A percentile compares a stretch with the other conserved stretches of the same genome.
phyloP scores from a whole-genome alignment of 495 filamentous ascomycete genomes.

The Penicillium cataractarum region DNA sequence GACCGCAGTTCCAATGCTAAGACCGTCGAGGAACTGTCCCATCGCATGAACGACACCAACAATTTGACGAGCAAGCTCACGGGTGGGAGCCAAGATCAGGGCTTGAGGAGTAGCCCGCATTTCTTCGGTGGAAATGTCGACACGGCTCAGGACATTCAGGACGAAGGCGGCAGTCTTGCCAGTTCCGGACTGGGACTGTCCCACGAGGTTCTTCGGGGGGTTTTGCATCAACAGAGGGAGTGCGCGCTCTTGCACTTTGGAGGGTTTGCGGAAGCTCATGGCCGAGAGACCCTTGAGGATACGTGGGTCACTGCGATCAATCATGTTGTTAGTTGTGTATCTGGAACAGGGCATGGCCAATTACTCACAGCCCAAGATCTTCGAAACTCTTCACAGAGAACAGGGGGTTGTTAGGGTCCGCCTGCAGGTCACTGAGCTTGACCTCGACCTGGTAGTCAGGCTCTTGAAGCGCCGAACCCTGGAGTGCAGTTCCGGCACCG shows the following conservation, averaged over 20 bases:
- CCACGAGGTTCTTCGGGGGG: constrained; percentile 89
- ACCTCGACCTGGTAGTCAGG: constrained; percentile 83
- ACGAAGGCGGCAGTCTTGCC: constrained; percentile 98
- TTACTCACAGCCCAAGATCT: constrained; percentile 77
- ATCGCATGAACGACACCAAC: constrained; percentile 78
- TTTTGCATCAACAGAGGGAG: constrained; percentile 83
- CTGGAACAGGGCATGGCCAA: constrained; percentile 1
- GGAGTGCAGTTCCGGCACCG: constrained; percentile 47
- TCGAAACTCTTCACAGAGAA: constrained; percentile 85
- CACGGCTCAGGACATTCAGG: constrained; percentile 82
- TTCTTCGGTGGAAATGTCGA: constrained; percentile 67
- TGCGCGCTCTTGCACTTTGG: constrained; percentile 94
- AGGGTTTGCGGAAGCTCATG: constrained; percentile 92
- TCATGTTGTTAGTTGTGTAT: not conserved
- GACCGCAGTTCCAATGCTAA: constrained; percentile 77
- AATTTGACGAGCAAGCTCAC: constrained; percentile 95
- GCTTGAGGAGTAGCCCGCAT: constrained; percentile 70
- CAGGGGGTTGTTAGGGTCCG: constrained; percentile 83
- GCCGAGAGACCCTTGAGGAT: constrained; percentile 67
- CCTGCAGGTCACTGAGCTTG: constrained; percentile 86
- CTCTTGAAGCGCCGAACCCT: constrained; percentile 66
- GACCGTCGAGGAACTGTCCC: constrained; percentile 74
- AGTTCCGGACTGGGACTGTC: constrained; percentile 97
- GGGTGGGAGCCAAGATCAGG: constrained; percentile 86
- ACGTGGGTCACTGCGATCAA: constrained; percentile 41